Base-by-base conservation (phyloP, 441 rosid genomes). In the Aleurites moluccanus region DNA sequence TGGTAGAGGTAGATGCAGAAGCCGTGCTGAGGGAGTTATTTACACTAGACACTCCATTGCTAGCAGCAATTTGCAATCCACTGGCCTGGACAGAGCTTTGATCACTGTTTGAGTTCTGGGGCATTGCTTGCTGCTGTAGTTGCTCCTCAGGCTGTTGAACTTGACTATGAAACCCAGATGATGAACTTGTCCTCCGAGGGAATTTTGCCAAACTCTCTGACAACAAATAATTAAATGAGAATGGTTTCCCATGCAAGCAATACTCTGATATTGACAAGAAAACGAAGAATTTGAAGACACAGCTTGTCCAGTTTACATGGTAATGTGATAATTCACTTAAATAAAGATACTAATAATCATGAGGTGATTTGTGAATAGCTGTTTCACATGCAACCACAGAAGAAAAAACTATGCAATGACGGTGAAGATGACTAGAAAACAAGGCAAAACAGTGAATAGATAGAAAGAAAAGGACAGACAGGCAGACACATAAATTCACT, bases 191-290 rank as follows among this genome's bases (percentile, higher is more conserved):
- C 80, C 93, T 86, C 67, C 97, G 90, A 61, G 99, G 97, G 76
- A 88, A 96, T 89, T 93, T 93, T 63, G 94, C 90, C 89, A 96
- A 89, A 85, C 98, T 92, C 87, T 91, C 99, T 93, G 88, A 23
- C 45, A 80, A 77, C n/a, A 77, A 60, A 25, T 33, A 67, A 76
- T 69, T 20, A 80, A 50, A 64, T n/a, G n/a, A n/a, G n/a, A n/a
- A n/a, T 40, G 15, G 13, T 10, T 13, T 62, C 27, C 30, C 5
- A 30, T 14, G 27, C 16, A 71, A 8, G 49, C 35, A 21, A 10
- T 4, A 68, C 33, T 27, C 75, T 64, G 30, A 72, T 67, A 65
- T 47, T 38, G 10, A 30, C 56, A 61, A 27, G 64, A 61, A 73
- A 78, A 59, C 75, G 64, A 70, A 59, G 50, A 68, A 65, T 65